phyloP scores from a whole-genome alignment of 805 yeast genomes.

The Brettanomyces naardenensis region DNA sequence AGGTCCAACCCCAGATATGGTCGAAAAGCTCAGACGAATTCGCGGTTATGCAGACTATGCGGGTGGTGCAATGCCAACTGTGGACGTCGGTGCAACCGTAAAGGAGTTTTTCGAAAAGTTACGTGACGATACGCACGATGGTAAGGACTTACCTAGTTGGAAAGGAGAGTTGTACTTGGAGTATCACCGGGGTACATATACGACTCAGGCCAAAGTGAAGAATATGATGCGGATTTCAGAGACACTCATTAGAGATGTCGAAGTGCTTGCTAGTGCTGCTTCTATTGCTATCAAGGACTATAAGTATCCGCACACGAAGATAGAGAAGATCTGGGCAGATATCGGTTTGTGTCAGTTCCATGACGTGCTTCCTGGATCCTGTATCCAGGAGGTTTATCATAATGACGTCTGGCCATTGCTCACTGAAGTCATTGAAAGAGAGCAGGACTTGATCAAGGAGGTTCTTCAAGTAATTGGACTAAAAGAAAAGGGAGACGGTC shows the following conservation, averaged over 20 bases:
- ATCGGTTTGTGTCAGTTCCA: slow-evolving; percentile 90
- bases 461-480: slow-evolving; percentile 26
- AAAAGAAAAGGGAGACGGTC: slow-evolving; percentile 6
- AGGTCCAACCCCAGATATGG: slow-evolving; percentile 91
- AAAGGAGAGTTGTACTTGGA: slow-evolving; percentile 90
- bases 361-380: slow-evolving; percentile 96
- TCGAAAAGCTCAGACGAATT: slow-evolving; percentile 86
- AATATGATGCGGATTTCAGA: slow-evolving; percentile 73
- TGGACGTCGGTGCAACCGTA: slow-evolving; percentile 71
- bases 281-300: slow-evolving; percentile 45
- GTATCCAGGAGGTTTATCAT: slow-evolving; percentile 87
- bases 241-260: slow-evolving; percentile 75
- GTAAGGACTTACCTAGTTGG: slow-evolving; percentile 74
- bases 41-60: slow-evolving; percentile 80
- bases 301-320: slow-evolving; percentile 61
- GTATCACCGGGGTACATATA: slow-evolving; percentile 95
- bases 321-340: slow-evolving; percentile 79
- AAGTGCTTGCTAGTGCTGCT: slow-evolving; percentile 70
- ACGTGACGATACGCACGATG: slow-evolving; percentile 54
- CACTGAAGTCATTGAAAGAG: slow-evolving; percentile 42
- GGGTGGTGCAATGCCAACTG: slow-evolving; percentile 68
- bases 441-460: slow-evolving; percentile 41
- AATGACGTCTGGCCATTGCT: slow-evolving; percentile 83
- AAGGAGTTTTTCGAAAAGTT: slow-evolving; percentile 71
- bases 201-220: slow-evolving; percentile 86